Percentiles rank a stretch among this genome's conserved stretches.
Evolutionary conservation across 2,329 filamentous ascomycete species (phyloP).

Genomic region (Pochonia chlamydosporia): DNA sequence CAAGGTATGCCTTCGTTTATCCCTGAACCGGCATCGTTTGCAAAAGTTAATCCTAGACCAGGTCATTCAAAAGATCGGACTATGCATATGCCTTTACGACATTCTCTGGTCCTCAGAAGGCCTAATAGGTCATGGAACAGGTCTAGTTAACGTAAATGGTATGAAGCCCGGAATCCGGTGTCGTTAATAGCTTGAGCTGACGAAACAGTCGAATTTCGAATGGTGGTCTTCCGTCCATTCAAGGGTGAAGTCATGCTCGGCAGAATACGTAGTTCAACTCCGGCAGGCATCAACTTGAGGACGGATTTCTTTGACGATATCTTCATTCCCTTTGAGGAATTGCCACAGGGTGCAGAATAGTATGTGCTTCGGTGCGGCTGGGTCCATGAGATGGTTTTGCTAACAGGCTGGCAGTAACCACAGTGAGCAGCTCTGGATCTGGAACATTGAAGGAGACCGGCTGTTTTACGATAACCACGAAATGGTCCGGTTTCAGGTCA

Average conservation of each 20-base stretch:
- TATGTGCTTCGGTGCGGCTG: conserved; percentile 32
- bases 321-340: conserved; percentile 66
- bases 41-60: conserved; percentile 22
- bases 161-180: conserved; percentile 16
- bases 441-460: conserved; percentile 66
- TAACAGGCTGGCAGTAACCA: conserved; percentile 48
- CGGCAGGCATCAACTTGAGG: conserved; percentile 69
- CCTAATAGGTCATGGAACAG: conserved; percentile 86
- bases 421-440: conserved; percentile 77
- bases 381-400: not conserved
- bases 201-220: conserved; percentile 74
- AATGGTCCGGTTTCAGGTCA: conserved; percentile 77
- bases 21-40: not conserved
- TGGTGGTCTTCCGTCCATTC: conserved; percentile 93
- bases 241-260: conserved; percentile 88
- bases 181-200: not conserved
- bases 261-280: conserved; percentile 69
- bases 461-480: conserved; percentile 90
- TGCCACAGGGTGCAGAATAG: conserved; percentile 74
- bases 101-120: conserved; percentile 86
- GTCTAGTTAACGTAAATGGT: conserved; percentile 93
- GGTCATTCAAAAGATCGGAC: conserved; percentile 88
- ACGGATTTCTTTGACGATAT: conserved; percentile 96
- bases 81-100: conserved; percentile 92
- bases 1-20: conserved; percentile 47